Evolutionary conservation across 1,284 basidiomycete species (phyloP).

Genomic region (Laetiporus sulphureus): DNA sequence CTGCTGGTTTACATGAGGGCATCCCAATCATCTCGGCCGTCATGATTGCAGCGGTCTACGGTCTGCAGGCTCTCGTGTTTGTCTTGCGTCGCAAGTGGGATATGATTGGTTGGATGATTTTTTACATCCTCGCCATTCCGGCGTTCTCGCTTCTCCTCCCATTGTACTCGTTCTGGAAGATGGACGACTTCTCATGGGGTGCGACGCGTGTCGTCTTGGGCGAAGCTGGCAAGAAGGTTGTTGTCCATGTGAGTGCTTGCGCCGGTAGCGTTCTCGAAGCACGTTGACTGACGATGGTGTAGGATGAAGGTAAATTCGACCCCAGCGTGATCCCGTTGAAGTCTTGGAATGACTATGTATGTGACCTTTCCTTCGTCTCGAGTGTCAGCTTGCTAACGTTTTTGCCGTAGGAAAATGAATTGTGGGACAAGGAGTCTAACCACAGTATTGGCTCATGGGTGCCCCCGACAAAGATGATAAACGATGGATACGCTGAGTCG

Average conservation of each 20-base stretch:
- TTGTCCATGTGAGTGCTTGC: slow-evolving; percentile 74
- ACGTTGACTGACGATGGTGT: slow-evolving; percentile 10
- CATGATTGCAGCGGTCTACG: slow-evolving; percentile 92
- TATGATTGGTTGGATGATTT: slow-evolving; percentile 96
- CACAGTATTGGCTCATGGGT: slow-evolving; percentile 86
- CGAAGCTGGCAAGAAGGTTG: slow-evolving; percentile 91
- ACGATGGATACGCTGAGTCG: slow-evolving; percentile 69
- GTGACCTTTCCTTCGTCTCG: slow-evolving; percentile 15
- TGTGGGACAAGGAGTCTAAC: slow-evolving; percentile 95
- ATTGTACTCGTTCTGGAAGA: slow-evolving; percentile 97
- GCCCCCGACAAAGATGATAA: slow-evolving; percentile 60
- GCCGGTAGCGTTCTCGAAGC: slow-evolving; percentile 8
- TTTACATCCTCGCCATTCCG: slow-evolving; percentile 91
- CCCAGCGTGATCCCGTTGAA: slow-evolving; percentile 89
- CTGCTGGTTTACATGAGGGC: slow-evolving; percentile 53
- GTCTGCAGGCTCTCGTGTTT: slow-evolving; percentile 84
- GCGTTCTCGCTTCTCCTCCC: slow-evolving; percentile 91
- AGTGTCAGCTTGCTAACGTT: neutral
- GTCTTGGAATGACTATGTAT: slow-evolving; percentile 91
- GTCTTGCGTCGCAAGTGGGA: slow-evolving; percentile 88
- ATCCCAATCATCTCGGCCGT: slow-evolving; percentile 80
- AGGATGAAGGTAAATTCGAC: slow-evolving; percentile 98
- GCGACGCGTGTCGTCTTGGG: slow-evolving; percentile 89
- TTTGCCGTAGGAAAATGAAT: slow-evolving; percentile 72
- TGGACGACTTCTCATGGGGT: slow-evolving; percentile 99